Base-by-base conservation (phyloP, 768 basidiomycete genomes). In the Lenzites betulinus region DNA sequence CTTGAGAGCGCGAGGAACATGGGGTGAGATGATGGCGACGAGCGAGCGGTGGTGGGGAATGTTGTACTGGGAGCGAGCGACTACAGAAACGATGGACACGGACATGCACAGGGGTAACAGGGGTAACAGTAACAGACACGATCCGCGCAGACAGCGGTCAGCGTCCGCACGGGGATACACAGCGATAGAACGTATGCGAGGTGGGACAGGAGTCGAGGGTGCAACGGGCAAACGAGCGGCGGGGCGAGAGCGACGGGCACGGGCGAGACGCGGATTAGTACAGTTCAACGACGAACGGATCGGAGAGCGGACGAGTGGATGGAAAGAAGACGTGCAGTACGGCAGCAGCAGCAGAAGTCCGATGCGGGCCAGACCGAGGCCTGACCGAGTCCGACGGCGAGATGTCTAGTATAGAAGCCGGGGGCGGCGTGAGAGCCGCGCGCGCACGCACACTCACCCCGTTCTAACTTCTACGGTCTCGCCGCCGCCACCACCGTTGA, bases 1-100 rank as follows among this genome's bases (percentile, higher is more conserved):
- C 35, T 54, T 33, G 28, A 33, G 49, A 23, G 33, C 23, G 44
- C 23, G 33, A 15, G 12, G 46, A 26, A 60, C 23, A 60, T 60
- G n/a, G 13, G 25, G 52, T 35, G 46, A 60, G 51, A 59, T 60
- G 38, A 30, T n/a, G 43, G 43, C 6, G n/a, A 46, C 44, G 44
- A 26, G 3, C 9, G 12, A 39, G 38, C 4, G 43, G 12, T 3
- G 43, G 22, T 13, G 7, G 30, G 44, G 7, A 13, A 36, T 36
- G 20, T 26, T 12, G 20, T 12, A 18, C n/a, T 20, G 28, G 26
- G 15, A 16, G 38, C 26, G 46, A 22, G 18, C 22, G 44, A n/a
- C 30, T n/a, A n/a, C n/a, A n/a, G n/a, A n/a, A n/a, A n/a, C n/a
- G n/a, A n/a, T n/a, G n/a, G n/a, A n/a, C n/a, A n/a, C n/a, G n/a